Base-by-base conservation (phyloP, 2,329 filamentous ascomycete species). In the Penicillium hesseltinei region DNA sequence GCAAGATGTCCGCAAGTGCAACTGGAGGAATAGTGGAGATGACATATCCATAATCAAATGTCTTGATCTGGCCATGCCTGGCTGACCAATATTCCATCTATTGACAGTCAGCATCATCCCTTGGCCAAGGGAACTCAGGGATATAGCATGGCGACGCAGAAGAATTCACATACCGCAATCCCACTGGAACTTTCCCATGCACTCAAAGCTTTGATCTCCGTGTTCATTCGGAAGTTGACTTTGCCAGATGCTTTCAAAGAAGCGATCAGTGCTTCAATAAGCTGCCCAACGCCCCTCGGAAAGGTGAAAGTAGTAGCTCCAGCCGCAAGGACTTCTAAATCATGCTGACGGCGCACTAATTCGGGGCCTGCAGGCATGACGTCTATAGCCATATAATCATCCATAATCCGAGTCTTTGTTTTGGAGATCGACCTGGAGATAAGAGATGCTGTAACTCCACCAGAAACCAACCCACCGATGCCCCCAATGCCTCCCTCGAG, bases 231-330 rank as follows among this genome's bases (percentile, higher is more conserved):
- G 58, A 92, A 79, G 8, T 78, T 77, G 10, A 92, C 86, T 54
- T 90, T 90, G 1, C 72, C 66, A 54, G 80, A 82, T 23, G 70
- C 64, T 50, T 71, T 69, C 52, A 92, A 72, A 4, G 78, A 79
- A 27, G 73, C 66, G 48, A 75, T 79, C 54, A 92, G 70, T 2
- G 80, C 80, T 33, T 81, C 73, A 1, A 83, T 78, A 57, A 93
- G 75, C 40, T 84, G 80, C 49, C 82, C 76, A 69, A 92, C 81
- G n/a, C 90, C 90, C n/a, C 70, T 64, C 29, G 69, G 72, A 38
- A 80, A 72, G 3, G 75, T 78, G 45, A 78, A 71, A 25, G 79
- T 76, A 59, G 72, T 78, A 19, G 69, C 63, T 21, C 57, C 50
- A 8, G 59, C 57, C 17, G 66, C 33, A 19, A 70, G 52, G 7